These are phyloP conservation scores for Excoecaria cochinchinensis DNA, from an alignment of 345 rosid genomes.

Conservation along the genomic window DNA sequence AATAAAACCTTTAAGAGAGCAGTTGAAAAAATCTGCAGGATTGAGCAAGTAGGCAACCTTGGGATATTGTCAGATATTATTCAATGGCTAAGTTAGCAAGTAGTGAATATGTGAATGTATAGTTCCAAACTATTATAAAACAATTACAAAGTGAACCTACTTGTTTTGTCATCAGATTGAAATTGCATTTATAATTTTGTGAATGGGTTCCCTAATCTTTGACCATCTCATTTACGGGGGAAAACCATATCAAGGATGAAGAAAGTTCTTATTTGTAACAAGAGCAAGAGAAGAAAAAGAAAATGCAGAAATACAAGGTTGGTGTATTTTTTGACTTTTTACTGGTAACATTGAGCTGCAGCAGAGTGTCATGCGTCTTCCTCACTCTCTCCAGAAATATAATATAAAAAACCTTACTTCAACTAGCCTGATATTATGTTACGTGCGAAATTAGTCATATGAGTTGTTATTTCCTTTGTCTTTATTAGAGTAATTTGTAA, in stretches of 20 bases:
- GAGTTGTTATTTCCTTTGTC: too few species aligned
- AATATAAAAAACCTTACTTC: neutral
- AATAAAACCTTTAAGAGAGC: neutral
- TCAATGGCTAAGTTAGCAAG: constrained; percentile 4
- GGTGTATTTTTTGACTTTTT: constrained; percentile 10
- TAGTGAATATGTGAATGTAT: neutral
- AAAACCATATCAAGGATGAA: constrained; percentile 39
- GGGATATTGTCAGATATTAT: neutral
- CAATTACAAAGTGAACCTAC: neutral
- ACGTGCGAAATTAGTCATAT: too few species aligned
- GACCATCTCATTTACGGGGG: constrained; percentile 23
- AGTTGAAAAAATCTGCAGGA: constrained; percentile 4
- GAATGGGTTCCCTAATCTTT: constrained; percentile 4
- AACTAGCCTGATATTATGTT: neutral
- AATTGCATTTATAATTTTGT: constrained; percentile 6
- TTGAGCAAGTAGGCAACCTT: neutral
- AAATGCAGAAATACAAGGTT: constrained; percentile 66
- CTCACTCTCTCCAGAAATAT: neutral
- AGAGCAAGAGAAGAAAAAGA: constrained; percentile 57
- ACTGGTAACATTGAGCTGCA: neutral
- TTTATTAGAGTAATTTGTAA: too few species aligned
- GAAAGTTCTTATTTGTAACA: constrained; percentile 60
- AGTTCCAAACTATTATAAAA: neutral
- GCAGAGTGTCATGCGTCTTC: neutral
- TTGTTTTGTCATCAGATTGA: neutral